Base-by-base conservation (phyloP, 1,284 basidiomycete species). In the Kwoniella shivajii region DNA sequence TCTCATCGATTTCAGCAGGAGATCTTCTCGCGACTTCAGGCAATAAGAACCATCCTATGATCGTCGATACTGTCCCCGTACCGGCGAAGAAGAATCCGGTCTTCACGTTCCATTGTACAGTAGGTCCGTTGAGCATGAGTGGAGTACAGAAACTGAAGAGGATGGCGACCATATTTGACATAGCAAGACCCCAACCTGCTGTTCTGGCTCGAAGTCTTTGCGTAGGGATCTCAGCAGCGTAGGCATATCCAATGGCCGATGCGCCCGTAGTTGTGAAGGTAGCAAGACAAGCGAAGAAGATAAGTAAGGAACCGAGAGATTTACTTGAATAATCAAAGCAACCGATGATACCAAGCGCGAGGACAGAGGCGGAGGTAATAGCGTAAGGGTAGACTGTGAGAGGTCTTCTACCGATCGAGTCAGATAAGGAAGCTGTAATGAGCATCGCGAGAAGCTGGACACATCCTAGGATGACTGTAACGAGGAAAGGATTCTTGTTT, bases 391-490 rank as follows among this genome's bases (percentile, higher is more conserved):
- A 63, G 16, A 72, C 57, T 6, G 68, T 69, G 6, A 71, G 36
- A 0, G 59, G 63, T 18, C 70, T 59, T 38, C 71, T 64, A 13
- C 71, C 71, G 10, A 60, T 48, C 0, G 39, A 52, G 43, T 72
- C 68, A 14, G 63, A 60, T 7, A 59, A 41, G 0, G 52, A 20
- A 16, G 56, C 53, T 22, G 54, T 52, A 36, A 63, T 20, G 18
- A 65, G 39, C 30, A 63, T 52, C 1, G 57, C 53, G 33, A 64
- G 27, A 18, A 70, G 56, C 48, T 69, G 65, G 14, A 62, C 62
- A 42, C 65, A 68, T 27, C 66, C 60, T 29, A 72, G 64, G 43
- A 72, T 72, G 56, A 70, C 59, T 2, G 70, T 69, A 27, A 71
- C 68, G 4, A 27, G 50, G 67, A 69, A 70, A 0, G 68, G 65